Evolutionary conservation across 108 stramenopile species (phyloP).

Genomic region (Conticribra guillardii): DNA sequence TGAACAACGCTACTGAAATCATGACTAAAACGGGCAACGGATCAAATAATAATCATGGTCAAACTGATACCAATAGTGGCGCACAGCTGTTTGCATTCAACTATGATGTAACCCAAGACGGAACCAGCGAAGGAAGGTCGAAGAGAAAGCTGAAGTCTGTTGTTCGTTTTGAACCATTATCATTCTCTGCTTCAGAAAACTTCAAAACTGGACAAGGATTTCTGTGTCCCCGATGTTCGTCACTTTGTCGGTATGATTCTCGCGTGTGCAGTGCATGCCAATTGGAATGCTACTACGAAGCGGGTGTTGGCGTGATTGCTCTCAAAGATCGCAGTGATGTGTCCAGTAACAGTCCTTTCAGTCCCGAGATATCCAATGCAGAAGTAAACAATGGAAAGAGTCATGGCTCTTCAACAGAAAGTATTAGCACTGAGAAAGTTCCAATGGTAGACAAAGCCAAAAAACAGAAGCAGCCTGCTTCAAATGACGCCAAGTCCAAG

Average conservation of each 20-base stretch:
- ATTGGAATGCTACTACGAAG: conserved; percentile 29
- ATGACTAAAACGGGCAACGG: too few species aligned
- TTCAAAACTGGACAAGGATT: conserved; percentile 19
- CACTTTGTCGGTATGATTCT: conserved; percentile 24
- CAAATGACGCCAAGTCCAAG: not conserved
- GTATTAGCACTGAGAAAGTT: not conserved
- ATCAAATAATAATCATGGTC: too few species aligned
- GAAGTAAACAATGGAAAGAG: conserved; percentile 1
- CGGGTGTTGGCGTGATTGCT: conserved; percentile 9
- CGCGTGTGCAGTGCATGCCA: conserved; percentile 19
- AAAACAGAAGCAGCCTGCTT: not conserved
- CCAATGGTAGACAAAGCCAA: not conserved
- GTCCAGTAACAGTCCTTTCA: not conserved
- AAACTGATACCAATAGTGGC: not conserved
- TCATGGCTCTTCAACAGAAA: not conserved
- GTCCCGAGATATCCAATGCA: too few species aligned
- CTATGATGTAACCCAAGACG: conserved; percentile 11
- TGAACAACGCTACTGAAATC: too few species aligned
- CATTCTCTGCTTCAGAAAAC: not conserved
- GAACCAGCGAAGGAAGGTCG: not conserved
- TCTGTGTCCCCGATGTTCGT: conserved; percentile 20
- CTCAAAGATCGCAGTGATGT: conserved; percentile 5
- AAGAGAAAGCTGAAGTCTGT: conserved; percentile 29
- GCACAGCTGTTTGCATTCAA: conserved; percentile 22
- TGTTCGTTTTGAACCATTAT: conserved; percentile 6